A percentile compares a stretch with the other conserved stretches of the same genome.
Evolutionary conservation across 2,329 filamentous ascomycete species (phyloP).

Genomic region (Exophiala alcalophila): DNA sequence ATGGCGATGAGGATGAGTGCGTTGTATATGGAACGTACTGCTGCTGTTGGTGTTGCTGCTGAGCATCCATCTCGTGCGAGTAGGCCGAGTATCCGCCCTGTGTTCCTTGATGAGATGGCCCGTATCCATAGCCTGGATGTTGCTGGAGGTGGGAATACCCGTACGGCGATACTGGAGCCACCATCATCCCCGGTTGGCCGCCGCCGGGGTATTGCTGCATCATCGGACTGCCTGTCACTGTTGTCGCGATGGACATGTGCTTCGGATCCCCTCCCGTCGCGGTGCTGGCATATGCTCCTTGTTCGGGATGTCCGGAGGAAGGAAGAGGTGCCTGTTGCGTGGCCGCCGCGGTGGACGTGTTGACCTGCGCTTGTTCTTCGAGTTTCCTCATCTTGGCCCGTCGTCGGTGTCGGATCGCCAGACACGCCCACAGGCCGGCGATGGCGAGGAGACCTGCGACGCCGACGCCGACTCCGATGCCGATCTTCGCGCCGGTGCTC

Average conservation of each 20-base stretch:
- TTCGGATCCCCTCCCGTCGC: conserved; percentile 5
- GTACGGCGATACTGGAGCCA: too few species aligned
- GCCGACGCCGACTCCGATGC: conserved; percentile 40
- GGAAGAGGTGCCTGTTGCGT: conserved; percentile 7
- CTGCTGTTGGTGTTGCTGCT: conserved; percentile 1
- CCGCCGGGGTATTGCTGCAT: conserved; percentile 15
- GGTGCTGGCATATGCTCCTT: background rate
- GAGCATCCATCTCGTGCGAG: background rate
- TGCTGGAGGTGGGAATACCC: conserved; percentile 1
- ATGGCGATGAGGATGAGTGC: conserved; percentile 4
- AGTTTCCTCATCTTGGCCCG: conserved; percentile 13
- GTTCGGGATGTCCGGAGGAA: conserved; percentile 1
- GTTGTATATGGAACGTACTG: conserved; percentile 2
- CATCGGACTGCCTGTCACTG: conserved; percentile 14
- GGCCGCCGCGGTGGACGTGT: too few species aligned
- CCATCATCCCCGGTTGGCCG: too few species aligned
- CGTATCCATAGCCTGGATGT: conserved; percentile 5
- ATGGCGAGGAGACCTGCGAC: conserved; percentile 33
- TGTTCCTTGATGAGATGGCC: conserved; percentile 1
- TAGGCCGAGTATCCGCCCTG: too few species aligned
- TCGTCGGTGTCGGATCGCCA: conserved; percentile 15
- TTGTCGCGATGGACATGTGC: conserved; percentile 16
- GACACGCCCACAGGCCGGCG: conserved; percentile 11
- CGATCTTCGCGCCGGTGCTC: conserved; percentile 33
- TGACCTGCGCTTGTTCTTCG: too few species aligned